Base-by-base conservation (phyloP, 352 stramenopile genomes). In the Phytopythium vexans region DNA sequence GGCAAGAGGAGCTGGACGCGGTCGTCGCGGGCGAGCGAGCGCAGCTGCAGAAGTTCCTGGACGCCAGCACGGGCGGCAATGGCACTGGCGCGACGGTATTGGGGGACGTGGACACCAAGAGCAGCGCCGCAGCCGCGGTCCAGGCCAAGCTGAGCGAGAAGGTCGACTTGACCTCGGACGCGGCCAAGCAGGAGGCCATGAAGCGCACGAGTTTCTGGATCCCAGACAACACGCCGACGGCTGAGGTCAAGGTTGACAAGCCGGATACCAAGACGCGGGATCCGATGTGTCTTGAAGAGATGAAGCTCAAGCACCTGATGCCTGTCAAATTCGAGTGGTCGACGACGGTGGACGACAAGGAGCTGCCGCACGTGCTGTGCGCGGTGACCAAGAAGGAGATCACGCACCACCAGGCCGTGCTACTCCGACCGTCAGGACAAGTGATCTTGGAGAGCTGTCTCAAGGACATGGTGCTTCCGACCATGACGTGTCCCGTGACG, bases 231-330 rank as follows among this genome's bases (percentile, higher is more conserved):
- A 92, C 85, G 11, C 85, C 85, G 4, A 70, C 52, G 43, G 68
- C 80, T 16, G 73, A 88, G 34, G 54, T 36, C 6, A 77, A 57
- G 31, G 56, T 92, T 41, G 66, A 65, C 27, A 73, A 77, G 21
- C 85, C 85, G 0, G 82, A 93, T 59, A 78, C 66, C 6, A 85
- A 85, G 61, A 93, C 85, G 1, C 68, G 72, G 39, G 85, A 95
- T 49, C 85, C 85, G 12, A 95, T 95, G 85, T 89, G 79, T 68
- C 62, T 82, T 14, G 77, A 90, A 11, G 66, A 80, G 48, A 79
- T 95, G 66, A 92, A 92, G 63, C 74, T 93, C 57, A 95, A 95
- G 56, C 81, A 95, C 53, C 60, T 95, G 32, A 90, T 95, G 82
- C 85, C 85, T 0, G 69, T 92, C 52, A 90, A 95, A 60, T 86